A percentile compares a stretch with the other conserved stretches of the same genome.
These are phyloP conservation scores for Cyberlindnera amylophila DNA, from an alignment of 805 yeast species.

Conservation along the genomic window DNA sequence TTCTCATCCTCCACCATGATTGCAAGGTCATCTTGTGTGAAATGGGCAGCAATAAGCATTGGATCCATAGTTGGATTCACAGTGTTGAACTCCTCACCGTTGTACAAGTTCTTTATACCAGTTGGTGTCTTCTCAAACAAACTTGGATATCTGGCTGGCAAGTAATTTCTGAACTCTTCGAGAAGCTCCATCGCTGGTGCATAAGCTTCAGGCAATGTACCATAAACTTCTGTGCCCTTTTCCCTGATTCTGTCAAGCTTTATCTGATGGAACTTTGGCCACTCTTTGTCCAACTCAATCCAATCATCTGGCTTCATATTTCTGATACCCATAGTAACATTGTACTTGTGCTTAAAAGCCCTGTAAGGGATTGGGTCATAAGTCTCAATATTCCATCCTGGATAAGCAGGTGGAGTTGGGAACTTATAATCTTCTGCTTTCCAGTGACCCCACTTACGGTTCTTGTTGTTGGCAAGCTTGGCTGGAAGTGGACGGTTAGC, in stretches of 20 bases:
- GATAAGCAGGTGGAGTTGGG: conserved; percentile 46
- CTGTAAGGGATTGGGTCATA: conserved; percentile 24
- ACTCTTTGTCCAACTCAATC: conserved; percentile 68
- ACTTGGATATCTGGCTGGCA: conserved; percentile 57
- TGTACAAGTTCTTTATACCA: conserved; percentile 38
- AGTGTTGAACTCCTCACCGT: conserved; percentile 46
- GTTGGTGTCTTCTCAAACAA: conserved; percentile 34
- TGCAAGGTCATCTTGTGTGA: conserved; percentile 66
- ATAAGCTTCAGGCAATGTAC: conserved; percentile 46
- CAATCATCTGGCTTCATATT: conserved; percentile 57
- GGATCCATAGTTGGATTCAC: conserved; percentile 46
- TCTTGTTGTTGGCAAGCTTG: conserved; percentile 38
- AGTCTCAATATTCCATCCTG: conserved; percentile 22
- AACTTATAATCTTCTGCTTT: conserved; percentile 45
- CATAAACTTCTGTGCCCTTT: conserved; percentile 43
- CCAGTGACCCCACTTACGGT: conserved; percentile 50
- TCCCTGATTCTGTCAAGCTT: conserved; percentile 47
- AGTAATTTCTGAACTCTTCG: conserved; percentile 46
- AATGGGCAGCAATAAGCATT: conserved; percentile 50
- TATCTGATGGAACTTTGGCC: conserved; percentile 50
- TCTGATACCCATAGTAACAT: conserved; percentile 67
- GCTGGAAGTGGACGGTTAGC: conserved; percentile 30
- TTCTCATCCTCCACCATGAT: conserved; percentile 57
- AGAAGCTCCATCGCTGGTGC: conserved; percentile 54
- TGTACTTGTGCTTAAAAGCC: conserved; percentile 63